Base-by-base conservation (phyloP, 192 early-diverging fungal species). In the Gigaspora rosea region DNA sequence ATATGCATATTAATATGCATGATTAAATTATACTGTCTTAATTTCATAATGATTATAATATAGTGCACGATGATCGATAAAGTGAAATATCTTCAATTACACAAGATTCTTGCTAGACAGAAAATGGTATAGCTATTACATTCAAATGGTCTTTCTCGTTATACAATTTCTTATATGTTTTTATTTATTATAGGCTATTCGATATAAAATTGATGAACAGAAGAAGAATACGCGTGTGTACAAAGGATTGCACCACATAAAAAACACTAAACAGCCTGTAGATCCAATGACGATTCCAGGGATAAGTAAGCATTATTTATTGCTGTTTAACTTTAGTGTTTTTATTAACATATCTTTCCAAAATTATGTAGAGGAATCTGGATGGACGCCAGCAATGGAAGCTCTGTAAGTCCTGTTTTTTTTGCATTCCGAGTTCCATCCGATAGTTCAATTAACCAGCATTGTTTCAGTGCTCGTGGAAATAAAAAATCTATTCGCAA, bases 331-430 rank as follows among this genome's bases (percentile, higher is more conserved):
- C 0, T 56, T 18, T 56, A 56, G 12, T 4, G 8, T 12, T 5
- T 5, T 56, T 56, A 13, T 56, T 56, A 11, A 56, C 12, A 56
- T 56, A 5, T 56, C 12, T 56, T 54, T 9, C 2, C 18, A 56
- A 56, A 18, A 54, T 56, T 56, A 3, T 56, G 18, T 56, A 56
- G 52, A 71, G 52, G 95, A 98, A 81, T 94, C 96, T 0, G 97
- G 97, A 2, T 99, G 97, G 96, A 95, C 92, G 4, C 88, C 92
- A n/a, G 91, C 95, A 59, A 94, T 97, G 90, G 93, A 94, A 69
- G 86, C 69, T 47, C 83, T 81, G 73, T 66, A 18, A 66, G 64
- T 15, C 52, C 4, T 56, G n/a, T 56, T 54, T 47, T 66, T 15
- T n/a, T 10, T 20, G 12, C 15, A 66, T 47, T 27, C 27, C 9